A percentile compares a stretch with the other conserved stretches of the same genome.
phyloP scores from a whole-genome alignment of 2,329 filamentous ascomycete species.

The Fusarium subtropicale region DNA sequence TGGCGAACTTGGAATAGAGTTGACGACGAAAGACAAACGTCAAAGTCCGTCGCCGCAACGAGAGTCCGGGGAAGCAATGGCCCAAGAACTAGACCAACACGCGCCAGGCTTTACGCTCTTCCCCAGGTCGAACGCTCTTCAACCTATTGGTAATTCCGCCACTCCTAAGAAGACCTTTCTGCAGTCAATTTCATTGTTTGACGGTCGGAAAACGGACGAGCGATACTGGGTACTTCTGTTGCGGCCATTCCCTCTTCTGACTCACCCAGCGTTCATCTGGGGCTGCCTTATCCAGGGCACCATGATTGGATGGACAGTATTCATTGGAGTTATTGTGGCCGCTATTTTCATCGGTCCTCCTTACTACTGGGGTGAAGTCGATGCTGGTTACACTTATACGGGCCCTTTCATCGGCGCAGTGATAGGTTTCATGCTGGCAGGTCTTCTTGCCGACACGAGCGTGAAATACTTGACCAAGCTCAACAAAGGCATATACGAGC shows the following conservation, averaged over 20 bases:
- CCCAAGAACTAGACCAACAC: background rate
- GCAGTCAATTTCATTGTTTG: slow-evolving; percentile 76
- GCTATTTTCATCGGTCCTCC: slow-evolving; percentile 84
- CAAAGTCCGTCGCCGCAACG: slow-evolving; percentile 15
- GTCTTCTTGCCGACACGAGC: slow-evolving; percentile 77
- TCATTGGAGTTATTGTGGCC: slow-evolving; percentile 87
- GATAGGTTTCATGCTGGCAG: slow-evolving; percentile 80
- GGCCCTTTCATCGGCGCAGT: slow-evolving; percentile 88
- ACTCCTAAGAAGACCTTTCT: slow-evolving; percentile 67
- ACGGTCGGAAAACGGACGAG: slow-evolving; percentile 84
- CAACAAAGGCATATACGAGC: slow-evolving; percentile 88
- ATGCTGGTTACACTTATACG: slow-evolving; percentile 88
- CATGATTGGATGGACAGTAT: slow-evolving; percentile 95
- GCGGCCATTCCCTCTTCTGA: slow-evolving; percentile 84
- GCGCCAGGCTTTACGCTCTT: slow-evolving; percentile 48
- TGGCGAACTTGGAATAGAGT: slow-evolving; percentile 48
- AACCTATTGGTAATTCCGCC: slow-evolving; percentile 51
- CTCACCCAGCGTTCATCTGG: slow-evolving; percentile 90
- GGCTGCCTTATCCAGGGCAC: slow-evolving; percentile 82
- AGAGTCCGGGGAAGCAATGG: slow-evolving; percentile 8
- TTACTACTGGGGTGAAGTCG: slow-evolving; percentile 82
- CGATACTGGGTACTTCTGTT: slow-evolving; percentile 72
- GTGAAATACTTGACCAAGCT: slow-evolving; percentile 76
- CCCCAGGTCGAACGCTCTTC: slow-evolving; percentile 50
- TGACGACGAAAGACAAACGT: slow-evolving; percentile 26